phyloP scores from a whole-genome alignment of 139 green algal species.

The Chlorella sp. region DNA sequence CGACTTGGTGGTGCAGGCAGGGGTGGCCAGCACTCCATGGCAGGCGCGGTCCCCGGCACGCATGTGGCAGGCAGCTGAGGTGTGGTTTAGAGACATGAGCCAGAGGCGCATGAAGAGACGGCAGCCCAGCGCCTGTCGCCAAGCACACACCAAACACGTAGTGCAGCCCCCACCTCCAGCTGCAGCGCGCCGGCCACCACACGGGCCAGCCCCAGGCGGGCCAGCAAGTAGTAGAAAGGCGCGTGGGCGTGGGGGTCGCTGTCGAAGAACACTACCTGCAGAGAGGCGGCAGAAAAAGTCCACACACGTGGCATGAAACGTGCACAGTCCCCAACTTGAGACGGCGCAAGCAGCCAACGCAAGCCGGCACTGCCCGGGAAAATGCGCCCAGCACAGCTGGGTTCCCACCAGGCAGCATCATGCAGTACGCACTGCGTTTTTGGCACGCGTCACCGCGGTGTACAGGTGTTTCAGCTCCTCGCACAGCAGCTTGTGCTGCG shows the following conservation, averaged over 20 bases:
- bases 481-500: conserved; percentile 63
- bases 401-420: too few species aligned
- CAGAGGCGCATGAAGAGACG: background rate
- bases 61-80: too few species aligned
- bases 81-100: background rate
- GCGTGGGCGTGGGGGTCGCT: conserved; percentile 37
- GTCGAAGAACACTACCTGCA: conserved; percentile 67
- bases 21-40: too few species aligned
- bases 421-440: conserved; percentile 36
- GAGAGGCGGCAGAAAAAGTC: too few species aligned
- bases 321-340: too few species aligned
- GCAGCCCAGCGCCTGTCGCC: background rate
- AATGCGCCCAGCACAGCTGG: too few species aligned
- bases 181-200: conserved; percentile 22
- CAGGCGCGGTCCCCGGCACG: too few species aligned
- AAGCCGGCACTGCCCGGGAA: too few species aligned
- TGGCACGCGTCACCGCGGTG: conserved; percentile 46
- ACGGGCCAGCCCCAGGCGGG: conserved; percentile 38
- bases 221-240: conserved; percentile 52
- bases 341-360: too few species aligned
- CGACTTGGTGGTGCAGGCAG: too few species aligned
- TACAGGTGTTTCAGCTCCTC: conserved; percentile 88
- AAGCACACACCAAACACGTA: background rate
- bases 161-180: background rate
- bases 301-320: too few species aligned